Conservation (phyloP, 768 basidiomycete species). For the Boletus tomentosulus region DNA sequence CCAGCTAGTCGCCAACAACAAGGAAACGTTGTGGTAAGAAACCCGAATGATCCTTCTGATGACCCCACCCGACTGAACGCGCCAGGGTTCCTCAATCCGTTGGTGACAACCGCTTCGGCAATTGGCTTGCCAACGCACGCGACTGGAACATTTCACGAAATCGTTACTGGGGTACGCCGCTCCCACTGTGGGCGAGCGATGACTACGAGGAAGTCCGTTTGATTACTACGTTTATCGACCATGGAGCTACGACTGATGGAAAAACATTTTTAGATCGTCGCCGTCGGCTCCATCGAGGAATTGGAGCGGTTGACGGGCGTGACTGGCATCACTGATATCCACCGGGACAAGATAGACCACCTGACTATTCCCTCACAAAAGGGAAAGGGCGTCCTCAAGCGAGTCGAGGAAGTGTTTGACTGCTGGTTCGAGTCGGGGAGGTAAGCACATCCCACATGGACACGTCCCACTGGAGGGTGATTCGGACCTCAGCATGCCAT, state of each 20-base stretch:
- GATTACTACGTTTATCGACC: background rate
- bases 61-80: slow-evolving; percentile 3
- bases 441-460: slow-evolving; percentile 38
- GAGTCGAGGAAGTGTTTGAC: slow-evolving; percentile 98
- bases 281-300: slow-evolving; percentile 83
- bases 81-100: slow-evolving; percentile 86
- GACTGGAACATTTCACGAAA: slow-evolving; percentile 99
- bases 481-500: slow-evolving; percentile 77
- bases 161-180: slow-evolving; percentile 97
- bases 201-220: slow-evolving; percentile 74
- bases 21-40: slow-evolving; percentile 79
- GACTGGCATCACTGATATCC: slow-evolving; percentile 81
- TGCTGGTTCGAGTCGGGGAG: slow-evolving; percentile 99
- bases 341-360: slow-evolving; percentile 91
- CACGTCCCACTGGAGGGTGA: background rate
- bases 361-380: slow-evolving; percentile 91
- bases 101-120: slow-evolving; percentile 90
- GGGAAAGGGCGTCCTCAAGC: slow-evolving; percentile 81
- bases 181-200: slow-evolving; percentile 94
- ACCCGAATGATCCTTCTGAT: background rate
- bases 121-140: slow-evolving; percentile 96
- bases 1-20: slow-evolving; percentile 85
- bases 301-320: slow-evolving; percentile 83
- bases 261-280: slow-evolving; percentile 57
- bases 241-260: background rate